A percentile compares a stretch with the other conserved stretches of the same genome.
phyloP scores from a whole-genome alignment of 2,329 filamentous ascomycete species.

The Claviceps sp. region DNA sequence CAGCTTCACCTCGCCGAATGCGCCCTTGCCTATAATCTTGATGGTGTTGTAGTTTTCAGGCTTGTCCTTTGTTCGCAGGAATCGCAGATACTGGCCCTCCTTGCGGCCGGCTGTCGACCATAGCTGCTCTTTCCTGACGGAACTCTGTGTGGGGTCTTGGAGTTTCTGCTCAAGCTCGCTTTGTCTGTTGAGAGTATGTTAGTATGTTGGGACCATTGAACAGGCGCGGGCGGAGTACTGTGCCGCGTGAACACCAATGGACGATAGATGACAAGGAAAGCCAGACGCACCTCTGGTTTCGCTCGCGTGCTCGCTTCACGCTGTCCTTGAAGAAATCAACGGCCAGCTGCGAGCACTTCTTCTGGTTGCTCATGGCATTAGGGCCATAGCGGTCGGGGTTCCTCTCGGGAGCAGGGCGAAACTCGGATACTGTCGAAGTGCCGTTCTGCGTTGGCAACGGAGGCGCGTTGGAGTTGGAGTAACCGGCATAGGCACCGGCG shows the following conservation, averaged over 20 bases:
- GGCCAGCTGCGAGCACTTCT: slow-evolving; percentile 56
- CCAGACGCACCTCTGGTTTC: slow-evolving; percentile 66
- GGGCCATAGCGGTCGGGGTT: slow-evolving; percentile 53
- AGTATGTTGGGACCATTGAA: background rate
- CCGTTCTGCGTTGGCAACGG: slow-evolving; percentile 48
- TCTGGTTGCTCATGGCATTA: slow-evolving; percentile 55
- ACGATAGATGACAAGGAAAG: background rate
- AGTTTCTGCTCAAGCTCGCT: slow-evolving; percentile 84
- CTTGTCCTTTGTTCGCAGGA: slow-evolving; percentile 83
- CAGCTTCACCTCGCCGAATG: slow-evolving; percentile 94
- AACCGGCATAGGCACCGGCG: slow-evolving; percentile 47
- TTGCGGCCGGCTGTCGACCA: slow-evolving; percentile 74
- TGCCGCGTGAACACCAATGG: background rate
- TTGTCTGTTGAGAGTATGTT: slow-evolving; percentile 42
- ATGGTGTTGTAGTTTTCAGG: slow-evolving; percentile 91
- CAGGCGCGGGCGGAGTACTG: background rate
- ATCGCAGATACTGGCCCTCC: slow-evolving; percentile 85
- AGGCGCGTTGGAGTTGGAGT: slow-evolving; percentile 42
- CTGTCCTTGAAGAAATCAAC: slow-evolving; percentile 97
- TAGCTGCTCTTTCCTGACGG: slow-evolving; percentile 69
- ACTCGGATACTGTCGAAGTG: slow-evolving; percentile 52
- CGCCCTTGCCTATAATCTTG: slow-evolving; percentile 98
- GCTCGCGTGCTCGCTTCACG: slow-evolving; percentile 86
- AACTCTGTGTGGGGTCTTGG: slow-evolving; percentile 59
- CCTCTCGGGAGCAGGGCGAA: slow-evolving; percentile 67